Evolutionary conservation across 768 basidiomycete genomes (phyloP).

Genomic region (Naganishia friedmannii): DNA sequence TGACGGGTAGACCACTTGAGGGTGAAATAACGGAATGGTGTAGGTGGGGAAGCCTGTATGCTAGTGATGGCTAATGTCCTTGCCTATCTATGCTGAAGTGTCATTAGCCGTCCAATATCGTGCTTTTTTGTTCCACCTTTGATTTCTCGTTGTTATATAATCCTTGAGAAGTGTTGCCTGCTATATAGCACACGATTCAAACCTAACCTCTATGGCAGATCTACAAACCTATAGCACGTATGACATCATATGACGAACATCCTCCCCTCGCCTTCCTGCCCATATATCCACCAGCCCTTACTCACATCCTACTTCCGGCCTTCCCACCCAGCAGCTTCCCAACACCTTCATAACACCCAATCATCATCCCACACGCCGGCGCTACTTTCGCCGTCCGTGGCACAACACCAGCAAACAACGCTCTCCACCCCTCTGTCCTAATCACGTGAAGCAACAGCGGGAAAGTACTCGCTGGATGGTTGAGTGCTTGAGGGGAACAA

Average conservation of each 20-base stretch:
- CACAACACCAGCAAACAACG: conserved; percentile 76
- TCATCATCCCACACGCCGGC: conserved; percentile 98
- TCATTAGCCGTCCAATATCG: no score
- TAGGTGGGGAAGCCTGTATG: no score
- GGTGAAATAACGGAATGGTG: no score
- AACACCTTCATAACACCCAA: conserved; percentile 81
- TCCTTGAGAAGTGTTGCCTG: no score
- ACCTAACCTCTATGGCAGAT: no score
- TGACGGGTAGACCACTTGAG: no score
- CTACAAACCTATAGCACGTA: no score
- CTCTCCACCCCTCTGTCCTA: conserved; percentile 70
- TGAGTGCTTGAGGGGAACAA: conserved; percentile 39
- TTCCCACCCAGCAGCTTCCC: conserved; percentile 45
- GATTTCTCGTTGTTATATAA: no score
- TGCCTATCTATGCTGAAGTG: no score
- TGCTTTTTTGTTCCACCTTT: no score
- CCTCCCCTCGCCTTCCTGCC: background rate
- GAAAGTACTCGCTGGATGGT: conserved; percentile 58
- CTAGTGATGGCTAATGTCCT: no score
- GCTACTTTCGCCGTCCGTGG: conserved; percentile 93
- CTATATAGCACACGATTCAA: no score
- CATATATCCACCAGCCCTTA: background rate
- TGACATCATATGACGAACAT: background rate
- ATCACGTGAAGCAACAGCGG: conserved; percentile 68
- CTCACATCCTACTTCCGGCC: conserved; percentile 21